Base-by-base conservation (phyloP, 768 basidiomycete genomes). In the Artomyces pyxidatus region DNA sequence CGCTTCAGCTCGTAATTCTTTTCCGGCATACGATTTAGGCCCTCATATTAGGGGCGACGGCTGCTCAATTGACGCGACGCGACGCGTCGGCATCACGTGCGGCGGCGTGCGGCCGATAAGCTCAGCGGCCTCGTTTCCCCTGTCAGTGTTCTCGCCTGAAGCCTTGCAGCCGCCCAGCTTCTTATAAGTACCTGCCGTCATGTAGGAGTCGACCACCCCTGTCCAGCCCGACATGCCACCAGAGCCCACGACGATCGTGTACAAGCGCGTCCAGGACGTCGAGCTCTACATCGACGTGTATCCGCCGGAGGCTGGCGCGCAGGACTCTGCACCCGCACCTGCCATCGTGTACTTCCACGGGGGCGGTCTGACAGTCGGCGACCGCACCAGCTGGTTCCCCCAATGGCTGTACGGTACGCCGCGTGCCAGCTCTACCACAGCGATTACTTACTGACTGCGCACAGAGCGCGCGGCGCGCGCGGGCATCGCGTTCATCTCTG, bases 281-380 rank as follows among this genome's bases (percentile, higher is more conserved):
- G 51, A 47, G 1, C 53, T 70, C 39, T 45, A 54, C 29, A 49
- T 72, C 16, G 68, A 74, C 48, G 52, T 74, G 22, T 70, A 72
- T 51, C 59, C 54, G 8, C 60, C 61, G 70, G 48, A 74, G 72
- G 45, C 72, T 19, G 3, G 5, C 21, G 21, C 39, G 22, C 14
- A 26, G 10, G 27, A 10, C 26, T 17, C 10, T 14, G 4, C 16
- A 17, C 16, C 29, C 19, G 41, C 56, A 4, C 69, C 71, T 6
- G 55, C 61, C 19, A 43, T 73, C 6, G 57, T 73, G 3, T 72
- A 66, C 54, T 73, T 72, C 41, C 72, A 72, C 47, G 72, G 78
- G 6, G 83, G 83, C 3, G 81, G 81, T 7, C 62, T 85, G 27
- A 73, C 77, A 0, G 79, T 76, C 14, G 83, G 83, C 1, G 75